Conservation (phyloP, 192 early-diverging fungal species). For the Allomyces javanicus region DNA sequence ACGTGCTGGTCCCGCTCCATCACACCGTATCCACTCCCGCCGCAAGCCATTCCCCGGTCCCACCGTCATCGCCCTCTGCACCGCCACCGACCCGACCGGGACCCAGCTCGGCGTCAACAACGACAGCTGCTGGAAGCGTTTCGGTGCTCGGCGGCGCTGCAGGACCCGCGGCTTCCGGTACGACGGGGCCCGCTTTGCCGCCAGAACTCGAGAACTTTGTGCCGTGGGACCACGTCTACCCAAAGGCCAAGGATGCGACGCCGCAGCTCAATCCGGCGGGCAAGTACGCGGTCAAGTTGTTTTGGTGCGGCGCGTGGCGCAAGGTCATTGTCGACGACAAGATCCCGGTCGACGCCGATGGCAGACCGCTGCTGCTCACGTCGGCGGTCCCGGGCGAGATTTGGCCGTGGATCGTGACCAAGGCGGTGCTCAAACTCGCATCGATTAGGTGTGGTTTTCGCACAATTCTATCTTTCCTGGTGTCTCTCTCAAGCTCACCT, state of each 20-base stretch:
- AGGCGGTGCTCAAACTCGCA: slow-evolving; percentile 36
- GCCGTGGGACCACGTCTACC: slow-evolving; percentile 42
- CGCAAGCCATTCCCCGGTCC: no score
- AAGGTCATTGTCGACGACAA: slow-evolving; percentile 36
- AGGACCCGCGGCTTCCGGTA: slow-evolving; percentile 14
- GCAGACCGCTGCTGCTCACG: slow-evolving; percentile 19
- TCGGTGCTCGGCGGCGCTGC: slow-evolving; percentile 30
- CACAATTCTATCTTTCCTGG: no score
- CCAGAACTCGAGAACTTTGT: slow-evolving; percentile 17
- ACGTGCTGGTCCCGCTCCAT: no score
- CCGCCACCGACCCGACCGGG: slow-evolving; percentile 18
- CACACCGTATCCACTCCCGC: no score
- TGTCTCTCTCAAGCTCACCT: no score
- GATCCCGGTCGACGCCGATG: slow-evolving; percentile 33
- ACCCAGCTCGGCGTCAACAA: slow-evolving; percentile 14
- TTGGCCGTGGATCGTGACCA: slow-evolving; percentile 35
- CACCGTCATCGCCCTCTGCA: slow-evolving; percentile 16
- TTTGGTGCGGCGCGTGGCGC: slow-evolving; percentile 39
- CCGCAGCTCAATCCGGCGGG: slow-evolving; percentile 32
- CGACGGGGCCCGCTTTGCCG: slow-evolving; percentile 2
- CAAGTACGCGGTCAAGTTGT: slow-evolving; percentile 40
- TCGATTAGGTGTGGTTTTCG: slow-evolving; percentile 15
- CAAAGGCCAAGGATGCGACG: slow-evolving; percentile 37
- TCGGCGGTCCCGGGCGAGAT: slow-evolving; percentile 20
- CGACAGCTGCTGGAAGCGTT: slow-evolving; percentile 22